A percentile compares a stretch with the other conserved stretches of the same genome.
Evolutionary conservation across 1,284 basidiomycete species (phyloP).

Genomic region (Ustilago shanxiensis): DNA sequence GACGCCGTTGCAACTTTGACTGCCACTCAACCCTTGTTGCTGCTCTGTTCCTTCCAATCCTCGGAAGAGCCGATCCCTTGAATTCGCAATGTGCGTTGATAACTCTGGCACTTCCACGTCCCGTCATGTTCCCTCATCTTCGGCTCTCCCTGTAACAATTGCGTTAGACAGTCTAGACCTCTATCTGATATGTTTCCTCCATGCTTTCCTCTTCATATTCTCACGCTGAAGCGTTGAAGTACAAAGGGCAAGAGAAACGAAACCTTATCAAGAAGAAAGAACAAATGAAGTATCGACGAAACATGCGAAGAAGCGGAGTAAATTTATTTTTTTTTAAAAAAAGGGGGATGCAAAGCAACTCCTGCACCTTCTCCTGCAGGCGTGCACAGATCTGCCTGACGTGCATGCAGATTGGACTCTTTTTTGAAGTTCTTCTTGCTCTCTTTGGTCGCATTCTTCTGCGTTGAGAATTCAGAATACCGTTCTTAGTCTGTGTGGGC

Average conservation of each 20-base stretch:
- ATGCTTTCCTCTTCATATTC: neutral
- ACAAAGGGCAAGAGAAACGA: conserved; percentile 8
- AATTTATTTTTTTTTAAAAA: neutral
- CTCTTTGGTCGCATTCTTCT: neutral
- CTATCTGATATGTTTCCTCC: too few species aligned
- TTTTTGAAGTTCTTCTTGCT: conserved; percentile 7
- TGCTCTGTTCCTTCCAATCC: conserved; percentile 17
- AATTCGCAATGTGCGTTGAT: neutral
- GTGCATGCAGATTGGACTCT: conserved; percentile 22
- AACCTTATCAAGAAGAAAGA: conserved; percentile 1
- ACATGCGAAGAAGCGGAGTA: neutral
- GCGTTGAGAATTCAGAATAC: too few species aligned
- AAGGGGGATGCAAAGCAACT: conserved; percentile 4
- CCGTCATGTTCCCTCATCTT: neutral
- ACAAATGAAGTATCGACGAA: neutral
- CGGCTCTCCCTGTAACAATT: too few species aligned
- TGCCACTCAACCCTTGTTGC: too few species aligned
- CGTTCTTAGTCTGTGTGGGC: neutral
- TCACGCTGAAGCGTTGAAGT: neutral
- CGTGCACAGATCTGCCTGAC: conserved; percentile 45
- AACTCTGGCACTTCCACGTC: neutral
- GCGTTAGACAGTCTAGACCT: too few species aligned
- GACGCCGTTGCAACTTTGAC: neutral
- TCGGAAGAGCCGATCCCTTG: conserved; percentile 13
- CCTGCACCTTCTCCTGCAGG: conserved; percentile 31